Evolutionary conservation across 2,329 filamentous ascomycete species (phyloP).

Genomic region (Chalaropsis thielavioides): DNA sequence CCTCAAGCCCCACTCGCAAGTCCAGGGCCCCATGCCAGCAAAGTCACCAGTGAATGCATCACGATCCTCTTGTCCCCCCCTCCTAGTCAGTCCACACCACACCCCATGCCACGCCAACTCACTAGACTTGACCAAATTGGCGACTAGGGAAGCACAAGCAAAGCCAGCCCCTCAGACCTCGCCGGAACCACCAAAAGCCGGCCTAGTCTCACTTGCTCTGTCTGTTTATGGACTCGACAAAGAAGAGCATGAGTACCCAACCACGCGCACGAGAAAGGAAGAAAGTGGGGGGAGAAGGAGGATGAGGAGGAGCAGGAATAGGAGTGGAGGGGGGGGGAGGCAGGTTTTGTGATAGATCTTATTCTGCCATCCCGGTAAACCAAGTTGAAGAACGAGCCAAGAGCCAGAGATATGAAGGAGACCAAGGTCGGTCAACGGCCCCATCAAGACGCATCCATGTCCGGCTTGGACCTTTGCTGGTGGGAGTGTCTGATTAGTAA

Average conservation of each 20-base stretch:
- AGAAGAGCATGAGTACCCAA: not conserved
- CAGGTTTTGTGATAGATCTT: conserved; percentile 1
- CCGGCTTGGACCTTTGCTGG: not conserved
- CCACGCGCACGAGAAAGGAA: not conserved
- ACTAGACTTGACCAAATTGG: too few relatives aligned
- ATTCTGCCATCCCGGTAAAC: not conserved
- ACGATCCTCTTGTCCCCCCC: too few relatives aligned
- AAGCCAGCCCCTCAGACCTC: not conserved
- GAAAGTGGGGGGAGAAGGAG: not conserved
- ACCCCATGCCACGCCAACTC: too few relatives aligned
- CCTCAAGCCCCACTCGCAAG: too few relatives aligned
- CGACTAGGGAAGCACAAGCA: too few relatives aligned
- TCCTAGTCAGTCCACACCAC: too few relatives aligned
- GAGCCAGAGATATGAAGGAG: not conserved
- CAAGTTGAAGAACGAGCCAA: not conserved
- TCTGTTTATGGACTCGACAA: not conserved
- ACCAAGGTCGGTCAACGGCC: not conserved
- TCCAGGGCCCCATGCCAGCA: too few relatives aligned
- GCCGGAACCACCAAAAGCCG: not conserved
- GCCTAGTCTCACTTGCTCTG: not conserved
- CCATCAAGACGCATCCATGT: not conserved
- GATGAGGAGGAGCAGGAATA: not conserved
- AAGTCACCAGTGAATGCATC: too few relatives aligned
- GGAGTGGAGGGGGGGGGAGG: not conserved
- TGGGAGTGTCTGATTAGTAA: not conserved